Percentiles rank a stretch among this genome's conserved stretches.
These are phyloP conservation scores for Neonectria coccinea DNA, from an alignment of 2,329 filamentous ascomycete species.

Conservation along the genomic window DNA sequence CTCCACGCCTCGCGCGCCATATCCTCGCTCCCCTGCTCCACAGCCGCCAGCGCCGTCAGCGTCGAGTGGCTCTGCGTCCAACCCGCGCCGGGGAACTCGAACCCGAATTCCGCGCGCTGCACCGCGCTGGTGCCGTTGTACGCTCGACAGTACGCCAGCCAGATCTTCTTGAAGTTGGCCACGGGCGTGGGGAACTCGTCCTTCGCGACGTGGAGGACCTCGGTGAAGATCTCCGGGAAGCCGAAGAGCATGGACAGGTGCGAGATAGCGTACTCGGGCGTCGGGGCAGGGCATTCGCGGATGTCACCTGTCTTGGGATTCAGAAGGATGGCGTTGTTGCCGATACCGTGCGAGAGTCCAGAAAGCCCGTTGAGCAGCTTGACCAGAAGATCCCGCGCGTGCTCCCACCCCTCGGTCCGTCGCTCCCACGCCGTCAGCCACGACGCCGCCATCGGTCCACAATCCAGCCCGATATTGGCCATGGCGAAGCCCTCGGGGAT, in stretches of 20 bases:
- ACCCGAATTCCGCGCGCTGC: constrained; percentile 32
- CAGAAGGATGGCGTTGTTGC: constrained; percentile 34
- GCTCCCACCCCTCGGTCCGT: constrained; percentile 23
- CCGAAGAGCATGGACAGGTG: constrained; percentile 37
- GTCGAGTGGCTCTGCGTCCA: constrained; percentile 37
- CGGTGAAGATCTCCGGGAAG: constrained; percentile 34
- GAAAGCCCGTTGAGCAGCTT: constrained; percentile 29
- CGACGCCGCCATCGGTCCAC: constrained; percentile 30
- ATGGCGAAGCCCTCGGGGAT: constrained; percentile 34
- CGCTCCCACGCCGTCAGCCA: constrained; percentile 38
- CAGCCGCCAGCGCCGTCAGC: constrained; percentile 30
- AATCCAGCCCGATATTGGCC: constrained; percentile 37
- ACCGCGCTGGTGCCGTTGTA: constrained; percentile 30
- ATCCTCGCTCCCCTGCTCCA: constrained; percentile 28
- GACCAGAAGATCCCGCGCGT: constrained; percentile 25
- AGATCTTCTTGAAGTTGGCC: constrained; percentile 19
- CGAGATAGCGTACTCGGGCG: constrained; percentile 28
- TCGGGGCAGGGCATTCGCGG: constrained; percentile 34
- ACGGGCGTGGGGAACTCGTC: constrained; percentile 26
- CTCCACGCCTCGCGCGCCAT: constrained; percentile 28
- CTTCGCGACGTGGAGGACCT: constrained; percentile 24
- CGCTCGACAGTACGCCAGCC: constrained; percentile 33
- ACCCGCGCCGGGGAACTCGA: constrained; percentile 29
- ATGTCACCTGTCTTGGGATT: constrained; percentile 35
- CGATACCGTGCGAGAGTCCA: constrained; percentile 25